Conservation (phyloP, 169 alveolate genomes). For the Amoebophrya sp. region DNA sequence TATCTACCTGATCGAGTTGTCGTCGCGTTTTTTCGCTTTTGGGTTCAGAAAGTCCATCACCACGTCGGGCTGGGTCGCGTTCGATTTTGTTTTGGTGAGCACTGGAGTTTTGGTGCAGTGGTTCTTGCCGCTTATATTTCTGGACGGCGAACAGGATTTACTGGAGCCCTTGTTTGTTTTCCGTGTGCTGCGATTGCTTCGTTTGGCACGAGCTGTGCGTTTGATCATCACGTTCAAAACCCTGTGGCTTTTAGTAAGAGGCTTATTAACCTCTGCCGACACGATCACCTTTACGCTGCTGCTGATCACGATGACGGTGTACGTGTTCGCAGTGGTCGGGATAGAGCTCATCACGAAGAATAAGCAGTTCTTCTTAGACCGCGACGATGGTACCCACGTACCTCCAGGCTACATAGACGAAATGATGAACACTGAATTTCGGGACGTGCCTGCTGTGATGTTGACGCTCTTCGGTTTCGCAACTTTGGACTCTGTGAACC, state of each 20-base stretch:
- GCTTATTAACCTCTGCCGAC: constrained; percentile 16
- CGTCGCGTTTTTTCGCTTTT: not conserved
- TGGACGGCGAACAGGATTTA: not conserved
- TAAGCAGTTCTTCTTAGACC: not conserved
- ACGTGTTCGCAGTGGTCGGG: not conserved
- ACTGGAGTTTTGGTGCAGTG: not conserved
- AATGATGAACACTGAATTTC: not conserved
- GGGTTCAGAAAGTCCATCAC: not conserved
- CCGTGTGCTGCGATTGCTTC: constrained; percentile 26
- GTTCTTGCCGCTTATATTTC: not conserved
- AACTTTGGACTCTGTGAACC: not conserved
- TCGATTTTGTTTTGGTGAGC: not conserved
- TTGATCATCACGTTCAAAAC: not conserved
- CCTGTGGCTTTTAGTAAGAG: constrained; percentile 34
- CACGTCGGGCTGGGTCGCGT: not conserved
- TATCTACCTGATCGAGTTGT: not conserved
- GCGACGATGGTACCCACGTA: not conserved
- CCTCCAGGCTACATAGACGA: not conserved
- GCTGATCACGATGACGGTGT: not conserved
- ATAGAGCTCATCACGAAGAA: not conserved
- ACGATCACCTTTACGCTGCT: not conserved
- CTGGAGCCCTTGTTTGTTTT: constrained; percentile 12
- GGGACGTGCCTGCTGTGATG: not conserved
- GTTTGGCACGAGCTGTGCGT: constrained; percentile 25
- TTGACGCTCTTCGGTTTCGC: not conserved